Base-by-base conservation (phyloP, 2,329 filamentous ascomycete species). In the Zarea fungicola region DNA sequence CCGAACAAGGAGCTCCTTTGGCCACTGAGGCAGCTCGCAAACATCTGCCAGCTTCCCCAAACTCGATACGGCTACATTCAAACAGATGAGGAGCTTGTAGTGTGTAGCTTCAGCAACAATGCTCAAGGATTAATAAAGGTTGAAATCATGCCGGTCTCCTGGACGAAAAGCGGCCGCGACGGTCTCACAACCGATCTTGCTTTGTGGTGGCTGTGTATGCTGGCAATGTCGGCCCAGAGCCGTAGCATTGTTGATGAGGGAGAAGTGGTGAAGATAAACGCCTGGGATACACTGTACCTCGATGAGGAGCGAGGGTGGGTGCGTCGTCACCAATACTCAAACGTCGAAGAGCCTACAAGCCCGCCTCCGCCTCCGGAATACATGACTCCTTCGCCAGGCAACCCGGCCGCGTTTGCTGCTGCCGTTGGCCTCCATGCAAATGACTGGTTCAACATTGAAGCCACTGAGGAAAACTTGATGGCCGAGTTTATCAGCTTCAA, bases 1-100 rank as follows among this genome's bases (percentile, higher is more conserved):
- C 28, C 28, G 28, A 8, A 29, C 8, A 14, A 8, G 8, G 28
- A 29, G 28, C 28, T 23, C 9, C 7, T 28, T n/a, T 41, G 19
- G 48, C 52, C 48, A 8, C 23, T 53, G 21, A 32, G 14, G 19
- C 49, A 51, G 41, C 49, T 54, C 3, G 49, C 49, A 7, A 46
- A 45, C 4, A 11, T 44, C 16, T 54, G 50, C 39, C 11, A 34
- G 9, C 2, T 3, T 14, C 26, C 43, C 6, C 18, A 42, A 4
- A 52, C 50, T 22, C 47, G 50, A 6, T 55, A 53, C 19, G 48
- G 53, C 13, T 51, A 53, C 36, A 42, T 55, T 6, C 31, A 42
- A 13, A 55, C 51, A 7, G 48, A 53, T 9, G 18, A 53, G 16
- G 53, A 51, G 23, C 3, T 53, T 13, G 57, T 60, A n/a, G 61